Evolutionary conservation across 2,329 filamentous ascomycete genomes (phyloP).

Genomic region (Diaporthe eres): DNA sequence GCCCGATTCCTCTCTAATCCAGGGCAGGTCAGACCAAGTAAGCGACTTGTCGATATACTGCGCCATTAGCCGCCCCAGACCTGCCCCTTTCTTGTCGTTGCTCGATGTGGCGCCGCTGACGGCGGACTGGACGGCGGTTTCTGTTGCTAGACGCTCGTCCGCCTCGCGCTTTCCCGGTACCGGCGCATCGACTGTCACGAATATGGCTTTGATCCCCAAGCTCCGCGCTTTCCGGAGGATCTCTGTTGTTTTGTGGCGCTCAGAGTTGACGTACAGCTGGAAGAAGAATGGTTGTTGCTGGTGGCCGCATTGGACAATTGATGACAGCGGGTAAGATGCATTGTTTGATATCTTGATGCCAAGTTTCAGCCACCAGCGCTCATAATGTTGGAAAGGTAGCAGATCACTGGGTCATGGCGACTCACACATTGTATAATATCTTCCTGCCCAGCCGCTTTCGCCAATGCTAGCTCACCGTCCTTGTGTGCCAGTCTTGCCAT

Average conservation of each 20-base stretch:
- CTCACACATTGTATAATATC: constrained; percentile 64
- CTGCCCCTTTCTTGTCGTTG: constrained; percentile 67
- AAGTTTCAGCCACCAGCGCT: background rate
- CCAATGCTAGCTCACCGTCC: constrained; percentile 66
- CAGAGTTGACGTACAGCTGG: constrained; percentile 68
- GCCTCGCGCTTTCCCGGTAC: constrained; percentile 70
- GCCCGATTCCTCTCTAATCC: constrained; percentile 61
- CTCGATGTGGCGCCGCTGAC: constrained; percentile 58
- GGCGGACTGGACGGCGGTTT: constrained; percentile 53
- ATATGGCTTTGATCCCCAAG: constrained; percentile 64
- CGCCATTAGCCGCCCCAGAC: constrained; percentile 66
- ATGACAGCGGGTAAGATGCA: constrained; percentile 62
- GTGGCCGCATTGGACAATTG: constrained; percentile 56
- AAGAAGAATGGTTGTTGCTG: constrained; percentile 61
- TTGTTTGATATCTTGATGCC: constrained; percentile 61
- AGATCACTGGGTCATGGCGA: background rate
- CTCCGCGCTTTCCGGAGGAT: constrained; percentile 56
- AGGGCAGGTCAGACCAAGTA: constrained; percentile 66
- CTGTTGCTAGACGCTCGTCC: constrained; percentile 65
- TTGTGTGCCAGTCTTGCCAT: constrained; percentile 64
- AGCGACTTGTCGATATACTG: constrained; percentile 66
- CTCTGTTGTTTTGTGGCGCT: constrained; percentile 62
- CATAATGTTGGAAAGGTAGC: background rate
- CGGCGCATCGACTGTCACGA: constrained; percentile 70
- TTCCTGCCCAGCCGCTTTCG: constrained; percentile 60